Evolutionary conservation across 2,329 filamentous ascomycete species (phyloP).

Genomic region (Emergomyces africanus): DNA sequence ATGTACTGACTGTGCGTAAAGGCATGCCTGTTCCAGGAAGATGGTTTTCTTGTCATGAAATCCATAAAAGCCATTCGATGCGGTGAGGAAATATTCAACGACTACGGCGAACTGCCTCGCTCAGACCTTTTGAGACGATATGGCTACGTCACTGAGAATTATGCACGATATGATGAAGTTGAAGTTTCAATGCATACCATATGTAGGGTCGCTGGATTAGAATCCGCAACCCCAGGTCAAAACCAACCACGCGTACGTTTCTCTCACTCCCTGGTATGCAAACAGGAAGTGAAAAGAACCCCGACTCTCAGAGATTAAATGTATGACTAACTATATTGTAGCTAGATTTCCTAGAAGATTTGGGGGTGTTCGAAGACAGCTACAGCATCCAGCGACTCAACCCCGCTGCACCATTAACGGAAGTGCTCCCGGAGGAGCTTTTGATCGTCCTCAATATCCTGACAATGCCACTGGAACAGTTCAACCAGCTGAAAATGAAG

Average conservation of each 20-base stretch:
- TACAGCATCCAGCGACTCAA: slow-evolving; percentile 46
- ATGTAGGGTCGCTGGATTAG: slow-evolving; percentile 27
- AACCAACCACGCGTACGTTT: slow-evolving; percentile 21
- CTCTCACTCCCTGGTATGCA: neutral
- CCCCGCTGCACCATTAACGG: slow-evolving; percentile 16
- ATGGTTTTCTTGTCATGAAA: slow-evolving; percentile 53
- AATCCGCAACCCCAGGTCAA: slow-evolving; percentile 15
- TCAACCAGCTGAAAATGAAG: slow-evolving; percentile 22
- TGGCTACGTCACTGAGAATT: slow-evolving; percentile 71
- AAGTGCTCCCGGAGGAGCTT: slow-evolving; percentile 28
- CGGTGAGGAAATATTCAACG: slow-evolving; percentile 73
- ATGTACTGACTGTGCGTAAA: neutral
- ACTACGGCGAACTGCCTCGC: slow-evolving; percentile 74
- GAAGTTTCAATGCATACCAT: slow-evolving; percentile 58
- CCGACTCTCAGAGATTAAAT: neutral
- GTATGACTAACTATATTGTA: slow-evolving; percentile 10
- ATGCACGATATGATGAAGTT: slow-evolving; percentile 67
- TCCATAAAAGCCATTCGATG: slow-evolving; percentile 53
- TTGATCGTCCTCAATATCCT: slow-evolving; percentile 27
- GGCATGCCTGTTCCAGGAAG: slow-evolving; percentile 50
- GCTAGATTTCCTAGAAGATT: slow-evolving; percentile 47
- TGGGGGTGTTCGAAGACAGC: slow-evolving; percentile 55
- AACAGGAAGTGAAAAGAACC: no score
- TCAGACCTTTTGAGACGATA: slow-evolving; percentile 74
- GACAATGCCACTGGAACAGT: slow-evolving; percentile 19